Percentiles rank a stretch among this genome's conserved stretches.
Evolutionary conservation across 1,139 yeast genomes (phyloP).

Genomic region (Saccharomyces hybrid): DNA sequence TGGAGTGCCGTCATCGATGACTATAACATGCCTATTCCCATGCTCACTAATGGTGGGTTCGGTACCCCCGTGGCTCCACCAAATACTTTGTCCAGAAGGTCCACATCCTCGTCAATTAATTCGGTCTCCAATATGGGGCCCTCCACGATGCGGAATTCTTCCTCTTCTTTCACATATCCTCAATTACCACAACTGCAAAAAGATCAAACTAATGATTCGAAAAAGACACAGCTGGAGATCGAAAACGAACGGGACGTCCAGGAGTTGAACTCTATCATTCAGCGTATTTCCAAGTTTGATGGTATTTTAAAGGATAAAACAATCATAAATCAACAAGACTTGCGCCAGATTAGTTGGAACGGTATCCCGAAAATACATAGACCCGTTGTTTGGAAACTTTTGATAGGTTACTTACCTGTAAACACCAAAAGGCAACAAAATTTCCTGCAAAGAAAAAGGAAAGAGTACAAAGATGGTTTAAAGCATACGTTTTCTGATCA

Average conservation of each 20-base stretch:
- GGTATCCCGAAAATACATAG: conserved; percentile 82
- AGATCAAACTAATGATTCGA: conserved; percentile 25
- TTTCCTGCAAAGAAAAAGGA: conserved; percentile 69
- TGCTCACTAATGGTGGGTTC: conserved; percentile 32
- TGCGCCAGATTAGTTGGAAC: conserved; percentile 82
- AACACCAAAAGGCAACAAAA: conserved; percentile 66
- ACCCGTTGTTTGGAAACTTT: conserved; percentile 81
- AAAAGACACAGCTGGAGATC: conserved; percentile 21
- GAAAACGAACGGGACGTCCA: conserved; percentile 40
- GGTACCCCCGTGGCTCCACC: conserved; percentile 6
- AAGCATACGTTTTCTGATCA: conserved; percentile 47
- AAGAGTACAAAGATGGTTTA: conserved; percentile 75
- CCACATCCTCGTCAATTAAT: conserved; percentile 12
- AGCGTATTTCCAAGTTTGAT: conserved; percentile 62
- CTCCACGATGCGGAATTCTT: conserved; percentile 18
- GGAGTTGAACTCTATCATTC: conserved; percentile 50
- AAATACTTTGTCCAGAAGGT: conserved; percentile 4
- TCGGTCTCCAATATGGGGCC: conserved; percentile 6
- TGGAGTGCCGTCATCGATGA: conserved; percentile 81
- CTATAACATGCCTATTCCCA: conserved; percentile 35
- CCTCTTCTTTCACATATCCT: conserved; percentile 25
- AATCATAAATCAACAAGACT: conserved; percentile 56
- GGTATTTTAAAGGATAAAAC: conserved; percentile 49
- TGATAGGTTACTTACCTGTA: conserved; percentile 84
- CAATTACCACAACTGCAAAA: conserved; percentile 27